Evolutionary conservation across 2,329 filamentous ascomycete genomes (phyloP).

Genomic region (Hypoxylon sp.): DNA sequence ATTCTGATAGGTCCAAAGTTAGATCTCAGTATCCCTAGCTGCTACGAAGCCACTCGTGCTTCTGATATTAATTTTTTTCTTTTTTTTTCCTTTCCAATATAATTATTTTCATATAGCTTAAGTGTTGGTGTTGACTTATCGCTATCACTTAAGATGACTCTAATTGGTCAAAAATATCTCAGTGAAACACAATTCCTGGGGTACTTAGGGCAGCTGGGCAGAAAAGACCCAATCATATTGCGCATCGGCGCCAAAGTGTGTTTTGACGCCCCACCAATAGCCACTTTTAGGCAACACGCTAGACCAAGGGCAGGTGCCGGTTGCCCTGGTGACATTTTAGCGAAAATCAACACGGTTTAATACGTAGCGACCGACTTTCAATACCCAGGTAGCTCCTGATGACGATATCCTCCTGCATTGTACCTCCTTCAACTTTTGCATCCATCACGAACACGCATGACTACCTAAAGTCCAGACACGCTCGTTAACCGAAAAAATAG

Average conservation of each 20-base stretch:
- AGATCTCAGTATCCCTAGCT: background rate
- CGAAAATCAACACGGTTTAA: slow-evolving; percentile 40
- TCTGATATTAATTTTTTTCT: background rate
- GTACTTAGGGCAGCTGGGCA: slow-evolving; percentile 11
- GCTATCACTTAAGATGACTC: background rate
- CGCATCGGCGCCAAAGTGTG: background rate
- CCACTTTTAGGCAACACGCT: slow-evolving; percentile 21
- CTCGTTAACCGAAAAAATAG: slow-evolving; percentile 9
- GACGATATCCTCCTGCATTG: slow-evolving; percentile 31
- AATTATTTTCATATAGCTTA: background rate
- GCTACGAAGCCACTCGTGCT: background rate
- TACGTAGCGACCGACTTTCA: slow-evolving; percentile 13
- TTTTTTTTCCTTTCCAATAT: too few species aligned
- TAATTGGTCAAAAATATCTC: slow-evolving; percentile 15
- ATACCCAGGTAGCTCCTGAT: slow-evolving; percentile 30
- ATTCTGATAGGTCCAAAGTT: background rate
- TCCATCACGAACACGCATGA: background rate
- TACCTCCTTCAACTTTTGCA: slow-evolving; percentile 21
- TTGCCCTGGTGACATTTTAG: slow-evolving; percentile 36
- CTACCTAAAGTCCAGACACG: slow-evolving; percentile 5
- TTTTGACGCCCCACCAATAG: slow-evolving; percentile 33
- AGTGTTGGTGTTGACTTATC: background rate
- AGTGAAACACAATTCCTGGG: slow-evolving; percentile 36
- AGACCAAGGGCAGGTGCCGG: slow-evolving; percentile 32
- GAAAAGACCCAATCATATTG: slow-evolving; percentile 24